phyloP scores from a whole-genome alignment of 1,284 basidiomycete genomes.

The Austropuccinia psidii region DNA sequence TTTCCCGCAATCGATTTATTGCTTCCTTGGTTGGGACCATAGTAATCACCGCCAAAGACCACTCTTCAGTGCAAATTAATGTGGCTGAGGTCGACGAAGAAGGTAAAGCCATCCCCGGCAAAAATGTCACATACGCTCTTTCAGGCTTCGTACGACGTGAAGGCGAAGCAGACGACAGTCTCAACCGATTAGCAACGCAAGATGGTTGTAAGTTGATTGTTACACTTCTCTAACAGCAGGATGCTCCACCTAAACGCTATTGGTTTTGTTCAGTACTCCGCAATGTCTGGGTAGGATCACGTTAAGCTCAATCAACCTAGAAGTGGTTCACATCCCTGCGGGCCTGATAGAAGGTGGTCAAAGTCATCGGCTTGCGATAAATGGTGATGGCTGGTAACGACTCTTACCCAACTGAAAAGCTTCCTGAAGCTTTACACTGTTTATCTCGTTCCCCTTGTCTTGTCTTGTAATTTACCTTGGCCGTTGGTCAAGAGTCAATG shows the following conservation, averaged over 20 bases:
- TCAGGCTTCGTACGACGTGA: constrained; percentile 86
- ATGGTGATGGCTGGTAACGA: no score
- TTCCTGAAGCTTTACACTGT: no score
- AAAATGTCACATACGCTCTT: constrained; percentile 82
- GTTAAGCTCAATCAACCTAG: no score
- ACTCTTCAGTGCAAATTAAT: constrained; percentile 94
- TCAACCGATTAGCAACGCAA: constrained; percentile 93
- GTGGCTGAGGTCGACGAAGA: constrained; percentile 90
- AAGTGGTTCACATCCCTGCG: no score
- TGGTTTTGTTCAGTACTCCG: background rate
- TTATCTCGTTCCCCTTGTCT: no score
- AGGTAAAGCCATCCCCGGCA: constrained; percentile 74
- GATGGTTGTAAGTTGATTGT: constrained; percentile 69
- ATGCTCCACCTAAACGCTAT: background rate
- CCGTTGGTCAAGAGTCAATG: no score
- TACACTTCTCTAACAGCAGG: background rate
- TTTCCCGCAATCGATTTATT: background rate
- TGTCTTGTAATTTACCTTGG: no score
- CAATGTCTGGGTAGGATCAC: constrained; percentile 5
- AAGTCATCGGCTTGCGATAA: no score
- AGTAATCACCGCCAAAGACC: constrained; percentile 96
- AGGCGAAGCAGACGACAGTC: constrained; percentile 92
- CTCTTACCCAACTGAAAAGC: no score
- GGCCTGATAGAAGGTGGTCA: no score
- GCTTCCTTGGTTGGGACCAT: constrained; percentile 59